Evolutionary conservation across 139 green algal genomes (phyloP).

Genomic region (Chlorella sorokiniana): DNA sequence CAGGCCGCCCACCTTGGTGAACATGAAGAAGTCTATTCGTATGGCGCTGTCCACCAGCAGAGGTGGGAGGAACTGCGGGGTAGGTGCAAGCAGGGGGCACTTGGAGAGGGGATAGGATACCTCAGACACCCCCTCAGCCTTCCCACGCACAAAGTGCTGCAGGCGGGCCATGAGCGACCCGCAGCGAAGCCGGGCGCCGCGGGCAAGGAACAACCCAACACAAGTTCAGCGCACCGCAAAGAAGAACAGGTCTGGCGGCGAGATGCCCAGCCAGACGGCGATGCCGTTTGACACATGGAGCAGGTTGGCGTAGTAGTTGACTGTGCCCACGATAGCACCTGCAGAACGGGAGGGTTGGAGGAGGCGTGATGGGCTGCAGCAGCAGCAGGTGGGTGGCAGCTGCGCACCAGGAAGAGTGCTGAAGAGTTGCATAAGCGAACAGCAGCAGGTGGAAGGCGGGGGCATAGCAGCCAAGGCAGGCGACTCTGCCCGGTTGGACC

Average conservation of each 20-base stretch:
- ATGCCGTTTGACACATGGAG: slow-evolving; percentile 73
- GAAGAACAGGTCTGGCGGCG: slow-evolving; percentile 26
- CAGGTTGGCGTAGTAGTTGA: slow-evolving; percentile 63
- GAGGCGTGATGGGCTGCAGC: background rate
- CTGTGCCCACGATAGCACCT: slow-evolving; percentile 55
- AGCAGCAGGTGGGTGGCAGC: too few species aligned
- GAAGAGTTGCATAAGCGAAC: too few species aligned
- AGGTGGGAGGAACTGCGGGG: slow-evolving; percentile 72
- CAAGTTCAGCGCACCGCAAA: too few species aligned
- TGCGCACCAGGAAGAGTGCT: background rate
- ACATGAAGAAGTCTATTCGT: slow-evolving; percentile 87
- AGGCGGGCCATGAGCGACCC: too few species aligned
- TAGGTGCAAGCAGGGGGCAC: background rate
- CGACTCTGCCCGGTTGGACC: background rate
- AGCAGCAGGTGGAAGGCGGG: too few species aligned
- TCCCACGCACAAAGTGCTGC: too few species aligned
- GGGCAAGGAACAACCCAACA: too few species aligned
- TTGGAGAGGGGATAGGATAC: background rate
- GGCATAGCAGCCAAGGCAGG: too few species aligned
- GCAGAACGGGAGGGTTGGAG: background rate
- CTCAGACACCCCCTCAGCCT: background rate
- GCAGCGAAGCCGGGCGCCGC: too few species aligned
- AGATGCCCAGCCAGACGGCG: slow-evolving; percentile 63
- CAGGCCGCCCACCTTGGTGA: slow-evolving; percentile 48
- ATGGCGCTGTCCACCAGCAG: slow-evolving; percentile 60